phyloP scores from a whole-genome alignment of 352 stramenopile genomes.

The Phytopythium vexans region DNA sequence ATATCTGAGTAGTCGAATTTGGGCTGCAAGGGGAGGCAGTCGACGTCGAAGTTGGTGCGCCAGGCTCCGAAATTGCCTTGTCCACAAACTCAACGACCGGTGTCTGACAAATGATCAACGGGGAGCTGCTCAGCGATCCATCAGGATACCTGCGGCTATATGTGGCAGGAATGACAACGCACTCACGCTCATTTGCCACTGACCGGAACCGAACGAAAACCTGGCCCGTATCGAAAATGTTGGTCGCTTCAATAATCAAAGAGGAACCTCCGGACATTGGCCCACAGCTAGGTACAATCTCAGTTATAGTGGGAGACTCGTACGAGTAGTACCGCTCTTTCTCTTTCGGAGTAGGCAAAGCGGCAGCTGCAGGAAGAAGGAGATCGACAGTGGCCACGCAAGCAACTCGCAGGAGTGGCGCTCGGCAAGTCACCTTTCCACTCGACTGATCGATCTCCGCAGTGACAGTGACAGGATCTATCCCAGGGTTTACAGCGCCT shows the following conservation, averaged over 20 bases:
- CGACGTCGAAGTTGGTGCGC: conserved; percentile 6
- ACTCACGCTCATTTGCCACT: conserved; percentile 56
- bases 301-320: conserved; percentile 60
- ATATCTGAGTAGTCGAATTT: conserved; percentile 4
- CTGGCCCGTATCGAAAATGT: conserved; percentile 69
- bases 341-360: conserved; percentile 41
- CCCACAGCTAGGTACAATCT: conserved; percentile 57
- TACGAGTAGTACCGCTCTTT: conserved; percentile 65
- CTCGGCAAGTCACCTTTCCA: conserved; percentile 43
- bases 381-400: conserved; percentile 46
- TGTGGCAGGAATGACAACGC: conserved; percentile 44
- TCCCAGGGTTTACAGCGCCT: not conserved
- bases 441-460: conserved; percentile 57
- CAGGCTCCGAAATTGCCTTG: conserved; percentile 14
- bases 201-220: conserved; percentile 78
- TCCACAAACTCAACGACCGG: conserved; percentile 58
- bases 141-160: conserved; percentile 62
- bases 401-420: conserved; percentile 42
- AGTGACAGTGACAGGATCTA: conserved; percentile 29
- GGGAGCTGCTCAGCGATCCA: conserved; percentile 41
- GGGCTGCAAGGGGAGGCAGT: not conserved
- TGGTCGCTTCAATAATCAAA: conserved; percentile 54
- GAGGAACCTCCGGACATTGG: conserved; percentile 48
- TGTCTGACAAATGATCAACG: conserved; percentile 58
- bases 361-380: conserved; percentile 23